Evolutionary conservation across 495 filamentous ascomycete genomes (phyloP).

Genomic region (Trichoderma reesei): DNA sequence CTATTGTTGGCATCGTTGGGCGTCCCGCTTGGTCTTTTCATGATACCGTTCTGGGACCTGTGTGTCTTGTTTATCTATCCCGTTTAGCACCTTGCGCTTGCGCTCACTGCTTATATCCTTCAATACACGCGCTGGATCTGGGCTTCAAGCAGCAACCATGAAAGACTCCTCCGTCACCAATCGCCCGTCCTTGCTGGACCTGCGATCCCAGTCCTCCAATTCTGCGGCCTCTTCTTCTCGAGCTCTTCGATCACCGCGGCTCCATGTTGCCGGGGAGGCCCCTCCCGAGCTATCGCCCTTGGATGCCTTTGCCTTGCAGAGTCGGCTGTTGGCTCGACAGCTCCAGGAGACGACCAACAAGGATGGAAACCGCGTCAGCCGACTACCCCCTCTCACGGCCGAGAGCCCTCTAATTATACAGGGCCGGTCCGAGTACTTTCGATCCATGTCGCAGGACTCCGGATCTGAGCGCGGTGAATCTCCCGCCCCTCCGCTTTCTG

Average conservation of each 20-base stretch:
- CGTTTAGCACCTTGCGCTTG: constrained; percentile 6
- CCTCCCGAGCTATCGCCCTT: constrained; percentile 89
- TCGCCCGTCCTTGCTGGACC: constrained; percentile 51
- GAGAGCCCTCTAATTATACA: constrained; percentile 58
- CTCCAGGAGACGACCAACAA: constrained; percentile 60
- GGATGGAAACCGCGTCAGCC: constrained; percentile 65
- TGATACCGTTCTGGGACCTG: neutral
- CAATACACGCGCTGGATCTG: neutral
- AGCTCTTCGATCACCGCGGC: constrained; percentile 54
- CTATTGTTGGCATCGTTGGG: neutral
- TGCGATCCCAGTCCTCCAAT: constrained; percentile 53
- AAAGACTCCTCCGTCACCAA: constrained; percentile 37
- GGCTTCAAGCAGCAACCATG: constrained; percentile 8
- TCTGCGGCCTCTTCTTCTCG: constrained; percentile 31
- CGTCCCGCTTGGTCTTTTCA: neutral
- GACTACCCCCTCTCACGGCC: constrained; percentile 72
- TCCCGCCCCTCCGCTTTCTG: constrained; percentile 19
- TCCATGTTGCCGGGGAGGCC: constrained; percentile 76
- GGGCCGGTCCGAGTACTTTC: constrained; percentile 63
- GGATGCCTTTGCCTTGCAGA: constrained; percentile 87
- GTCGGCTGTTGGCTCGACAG: constrained; percentile 75
- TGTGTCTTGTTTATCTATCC: constrained; percentile 1
- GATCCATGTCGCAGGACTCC: constrained; percentile 44
- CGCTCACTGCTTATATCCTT: constrained; percentile 1
- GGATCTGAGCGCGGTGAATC: constrained; percentile 30